Percentiles rank a stretch among this genome's conserved stretches.
These are phyloP conservation scores for Puccinia horiana DNA, from an alignment of 1,284 basidiomycete genomes.

Conservation along the genomic window DNA sequence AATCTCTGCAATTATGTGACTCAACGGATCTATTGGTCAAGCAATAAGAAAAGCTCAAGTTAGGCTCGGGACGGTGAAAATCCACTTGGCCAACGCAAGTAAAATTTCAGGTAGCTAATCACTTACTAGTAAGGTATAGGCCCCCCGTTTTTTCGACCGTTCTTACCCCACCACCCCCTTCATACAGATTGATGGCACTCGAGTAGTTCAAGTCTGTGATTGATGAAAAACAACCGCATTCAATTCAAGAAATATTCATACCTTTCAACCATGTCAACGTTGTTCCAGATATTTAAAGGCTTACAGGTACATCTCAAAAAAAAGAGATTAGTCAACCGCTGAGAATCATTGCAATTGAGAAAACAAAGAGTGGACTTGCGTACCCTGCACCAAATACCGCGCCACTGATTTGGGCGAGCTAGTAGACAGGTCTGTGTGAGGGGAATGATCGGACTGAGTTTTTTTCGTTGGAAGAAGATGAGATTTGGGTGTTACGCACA, in stretches of 20 bases:
- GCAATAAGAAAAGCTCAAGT: background rate
- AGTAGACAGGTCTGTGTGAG: slow-evolving; percentile 35
- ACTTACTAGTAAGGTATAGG: slow-evolving; percentile 46
- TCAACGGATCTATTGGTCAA: slow-evolving; percentile 33
- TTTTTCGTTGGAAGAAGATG: background rate
- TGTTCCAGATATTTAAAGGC: background rate
- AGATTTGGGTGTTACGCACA: slow-evolving; percentile 1
- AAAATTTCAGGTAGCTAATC: background rate
- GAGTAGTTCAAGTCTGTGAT: slow-evolving; percentile 47
- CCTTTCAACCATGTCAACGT: background rate
- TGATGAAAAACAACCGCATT: background rate
- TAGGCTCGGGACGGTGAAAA: background rate
- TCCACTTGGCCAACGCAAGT: no score
- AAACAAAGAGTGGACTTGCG: background rate
- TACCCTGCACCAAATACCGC: slow-evolving; percentile 42
- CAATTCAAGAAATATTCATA: background rate
- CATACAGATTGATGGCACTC: slow-evolving; percentile 29
- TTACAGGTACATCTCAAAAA: slow-evolving; percentile 25
- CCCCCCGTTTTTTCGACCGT: slow-evolving; percentile 41
- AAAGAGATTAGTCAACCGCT: background rate
- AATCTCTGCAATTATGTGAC: background rate
- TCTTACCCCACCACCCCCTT: slow-evolving; percentile 23
- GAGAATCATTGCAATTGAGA: background rate
- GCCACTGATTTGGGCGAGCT: slow-evolving; percentile 47
- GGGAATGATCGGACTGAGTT: background rate